phyloP scores from a whole-genome alignment of 2,329 filamentous ascomycete genomes.

The Pseudohalonectria lignicola region DNA sequence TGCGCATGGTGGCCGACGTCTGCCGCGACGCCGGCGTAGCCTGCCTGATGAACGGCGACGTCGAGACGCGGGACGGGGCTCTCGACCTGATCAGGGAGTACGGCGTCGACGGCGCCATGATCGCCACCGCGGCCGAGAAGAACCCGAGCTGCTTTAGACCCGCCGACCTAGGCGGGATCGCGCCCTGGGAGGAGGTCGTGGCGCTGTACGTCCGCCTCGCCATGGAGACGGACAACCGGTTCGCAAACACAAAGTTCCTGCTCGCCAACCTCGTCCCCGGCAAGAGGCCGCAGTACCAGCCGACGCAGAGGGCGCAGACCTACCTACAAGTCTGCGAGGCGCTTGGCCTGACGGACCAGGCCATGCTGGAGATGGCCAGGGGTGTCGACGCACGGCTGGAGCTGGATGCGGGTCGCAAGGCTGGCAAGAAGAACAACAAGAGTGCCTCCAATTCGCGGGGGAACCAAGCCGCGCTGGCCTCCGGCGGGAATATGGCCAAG shows the following conservation, averaged over 20 bases:
- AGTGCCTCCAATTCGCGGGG: conserved; percentile 17
- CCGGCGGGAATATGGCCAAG: conserved; percentile 34
- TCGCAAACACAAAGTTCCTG: conserved; percentile 87
- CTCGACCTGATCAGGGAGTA: conserved; percentile 62
- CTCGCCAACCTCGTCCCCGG: conserved; percentile 79
- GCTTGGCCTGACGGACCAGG: conserved; percentile 47
- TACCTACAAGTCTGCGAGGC: conserved; percentile 59
- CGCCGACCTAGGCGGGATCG: conserved; percentile 55
- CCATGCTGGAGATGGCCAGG: conserved; percentile 51
- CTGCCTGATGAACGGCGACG: conserved; percentile 93
- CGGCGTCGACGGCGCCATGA: conserved; percentile 92
- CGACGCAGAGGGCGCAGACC: conserved; percentile 54
- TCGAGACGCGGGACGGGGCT: conserved; percentile 63
- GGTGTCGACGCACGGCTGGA: conserved; percentile 54
- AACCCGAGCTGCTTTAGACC: conserved; percentile 82
- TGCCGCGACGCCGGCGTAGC: conserved; percentile 81
- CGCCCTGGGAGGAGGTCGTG: conserved; percentile 68
- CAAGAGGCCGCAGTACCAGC: conserved; percentile 52
- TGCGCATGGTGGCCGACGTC: conserved; percentile 71
- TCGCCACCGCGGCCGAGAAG: conserved; percentile 82
- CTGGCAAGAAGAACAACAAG: conserved; percentile 20
- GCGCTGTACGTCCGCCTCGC: conserved; percentile 61
- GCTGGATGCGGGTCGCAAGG: conserved; percentile 30
- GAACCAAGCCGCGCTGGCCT: conserved; percentile 31
- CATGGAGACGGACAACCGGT: conserved; percentile 74